These are phyloP conservation scores for Gaultheria prostrata DNA, from an alignment of 148 eudicot species.

Conservation along the genomic window DNA sequence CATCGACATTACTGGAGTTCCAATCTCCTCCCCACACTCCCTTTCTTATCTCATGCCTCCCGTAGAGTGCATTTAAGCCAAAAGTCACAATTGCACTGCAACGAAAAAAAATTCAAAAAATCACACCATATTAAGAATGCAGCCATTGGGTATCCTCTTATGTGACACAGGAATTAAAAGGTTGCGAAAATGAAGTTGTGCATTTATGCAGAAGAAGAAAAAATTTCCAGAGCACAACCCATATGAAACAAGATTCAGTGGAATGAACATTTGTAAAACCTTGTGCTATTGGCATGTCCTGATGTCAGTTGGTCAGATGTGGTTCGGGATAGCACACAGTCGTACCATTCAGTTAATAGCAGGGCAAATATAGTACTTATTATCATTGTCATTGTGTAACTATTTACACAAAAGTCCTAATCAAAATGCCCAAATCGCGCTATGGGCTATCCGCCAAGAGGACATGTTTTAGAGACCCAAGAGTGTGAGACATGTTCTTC, in stretches of 20 bases:
- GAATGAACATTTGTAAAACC: background rate
- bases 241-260: background rate
- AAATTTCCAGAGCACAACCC: background rate
- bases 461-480: background rate
- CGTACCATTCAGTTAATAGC: background rate
- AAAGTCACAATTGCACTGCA: slow-evolving; percentile 73
- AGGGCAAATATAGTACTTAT: background rate
- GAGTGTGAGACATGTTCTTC: background rate
- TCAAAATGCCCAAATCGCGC: too few relatives aligned
- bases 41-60: slow-evolving; percentile 42
- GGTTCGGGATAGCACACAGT: background rate
- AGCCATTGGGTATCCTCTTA: background rate
- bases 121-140: slow-evolving; percentile 9
- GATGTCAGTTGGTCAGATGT: background rate
- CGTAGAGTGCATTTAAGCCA: slow-evolving; percentile 83
- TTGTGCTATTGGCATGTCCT: background rate
- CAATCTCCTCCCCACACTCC: slow-evolving; percentile 67
- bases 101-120: slow-evolving; percentile 1
- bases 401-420: background rate
- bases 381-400: background rate
- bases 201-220: background rate
- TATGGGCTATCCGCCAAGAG: background rate
- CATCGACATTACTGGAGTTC: slow-evolving; percentile 67
- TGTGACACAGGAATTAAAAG: background rate
- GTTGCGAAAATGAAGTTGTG: background rate